Evolutionary conservation across 139 green algal genomes (phyloP), one percentile per base, ranked within the genome.

Genomic region (Chlamydomonas eustigma): DNA sequence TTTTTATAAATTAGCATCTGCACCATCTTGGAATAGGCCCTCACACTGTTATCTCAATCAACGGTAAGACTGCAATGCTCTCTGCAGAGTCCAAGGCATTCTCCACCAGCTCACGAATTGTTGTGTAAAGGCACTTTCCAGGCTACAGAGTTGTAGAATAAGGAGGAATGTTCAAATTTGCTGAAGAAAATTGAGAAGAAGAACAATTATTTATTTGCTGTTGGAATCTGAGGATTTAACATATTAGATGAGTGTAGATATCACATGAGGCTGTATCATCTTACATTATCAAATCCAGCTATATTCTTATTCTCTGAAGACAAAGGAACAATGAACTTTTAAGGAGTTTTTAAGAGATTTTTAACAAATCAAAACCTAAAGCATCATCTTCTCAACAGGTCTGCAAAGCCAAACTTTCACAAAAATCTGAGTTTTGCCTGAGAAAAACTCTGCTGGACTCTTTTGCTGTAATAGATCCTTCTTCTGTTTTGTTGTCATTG

Each of bases 111-210:
- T 98, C 95, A 4, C 95, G 77, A 0, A 98, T 83, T 2, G 94
- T 97, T 5, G 95, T 98, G 84, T 98, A 98, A 32, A 98, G 75
- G 64, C 90, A 96, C 69, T 98, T 98, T 32, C 94, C 95, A 30
- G 94, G 91, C 92, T 97, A 88, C n/a, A n/a, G n/a, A n/a, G n/a
- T n/a, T n/a, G n/a, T n/a, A n/a, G n/a, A n/a, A n/a, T n/a, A n/a
- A n/a, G n/a, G n/a, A n/a, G n/a, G n/a, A n/a, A n/a, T n/a, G n/a
- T n/a, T n/a, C n/a, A n/a, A n/a, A n/a, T n/a, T n/a, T n/a, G n/a
- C n/a, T n/a, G n/a, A n/a, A n/a, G n/a, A n/a, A n/a, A n/a, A n/a
- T n/a, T n/a, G n/a, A n/a, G n/a, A n/a, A n/a, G n/a, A n/a, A n/a
- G n/a, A n/a, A n/a, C n/a, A n/a, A n/a, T n/a, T n/a, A n/a, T n/a